Conservation (phyloP, 805 yeast genomes). For the Cyberlindnera japonica region DNA sequence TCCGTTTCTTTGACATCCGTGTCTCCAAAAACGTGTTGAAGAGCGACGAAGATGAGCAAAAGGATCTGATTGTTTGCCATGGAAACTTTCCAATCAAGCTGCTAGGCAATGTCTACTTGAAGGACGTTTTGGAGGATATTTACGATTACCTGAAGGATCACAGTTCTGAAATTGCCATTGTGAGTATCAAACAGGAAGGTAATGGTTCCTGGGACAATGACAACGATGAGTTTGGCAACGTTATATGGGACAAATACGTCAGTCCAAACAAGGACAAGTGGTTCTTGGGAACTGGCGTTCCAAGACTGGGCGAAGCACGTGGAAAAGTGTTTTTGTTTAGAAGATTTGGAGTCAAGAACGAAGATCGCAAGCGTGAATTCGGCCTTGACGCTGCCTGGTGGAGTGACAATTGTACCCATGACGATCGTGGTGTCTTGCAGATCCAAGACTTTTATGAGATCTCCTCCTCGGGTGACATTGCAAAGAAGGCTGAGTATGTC, state of each 20-base stretch:
- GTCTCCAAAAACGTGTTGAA: conserved; percentile 55
- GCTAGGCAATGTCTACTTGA: conserved; percentile 51
- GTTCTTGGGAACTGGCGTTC: conserved; percentile 55
- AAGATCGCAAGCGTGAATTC: conserved; percentile 38
- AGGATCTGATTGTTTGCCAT: conserved; percentile 64
- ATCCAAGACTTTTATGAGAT: conserved; percentile 78
- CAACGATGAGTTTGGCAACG: conserved; percentile 59
- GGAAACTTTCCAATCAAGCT: conserved; percentile 73
- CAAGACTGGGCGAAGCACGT: conserved; percentile 56
- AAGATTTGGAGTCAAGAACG: conserved; percentile 61
- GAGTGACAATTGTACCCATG: conserved; percentile 62
- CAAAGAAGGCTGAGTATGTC: conserved; percentile 54
- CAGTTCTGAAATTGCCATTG: conserved; percentile 56
- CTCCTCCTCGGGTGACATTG: conserved; percentile 45
- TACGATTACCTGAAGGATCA: conserved; percentile 52
- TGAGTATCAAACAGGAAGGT: conserved; percentile 75
- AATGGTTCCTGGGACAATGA: conserved; percentile 59
- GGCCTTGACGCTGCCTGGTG: conserved; percentile 71
- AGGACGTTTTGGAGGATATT: conserved; percentile 51
- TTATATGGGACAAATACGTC: conserved; percentile 56
- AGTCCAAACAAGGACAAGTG: conserved; percentile 48
- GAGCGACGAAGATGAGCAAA: conserved; percentile 40
- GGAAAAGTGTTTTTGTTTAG: conserved; percentile 67
- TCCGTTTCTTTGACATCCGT: conserved; percentile 70
- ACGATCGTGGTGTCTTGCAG: conserved; percentile 56